Conservation (phyloP, 495 filamentous ascomycete genomes). For the Xylaria scruposa region DNA sequence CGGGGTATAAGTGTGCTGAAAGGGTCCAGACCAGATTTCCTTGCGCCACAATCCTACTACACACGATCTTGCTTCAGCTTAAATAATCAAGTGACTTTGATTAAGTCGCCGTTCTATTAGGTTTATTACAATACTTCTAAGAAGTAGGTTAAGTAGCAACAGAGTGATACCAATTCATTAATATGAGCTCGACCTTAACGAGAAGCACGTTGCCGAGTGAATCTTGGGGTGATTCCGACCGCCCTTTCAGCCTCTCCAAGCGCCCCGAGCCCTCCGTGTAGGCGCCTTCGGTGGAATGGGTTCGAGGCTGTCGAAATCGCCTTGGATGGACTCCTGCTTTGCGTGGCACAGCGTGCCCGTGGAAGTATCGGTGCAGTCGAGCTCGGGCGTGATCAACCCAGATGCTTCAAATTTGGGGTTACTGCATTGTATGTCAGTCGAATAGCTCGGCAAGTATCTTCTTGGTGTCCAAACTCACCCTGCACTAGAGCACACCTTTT, state of each 20-base stretch:
- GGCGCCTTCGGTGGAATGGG: constrained; percentile 14
- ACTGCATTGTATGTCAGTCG: constrained; percentile 12
- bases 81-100: neutral
- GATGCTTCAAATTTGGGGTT: constrained; percentile 12
- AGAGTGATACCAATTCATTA: neutral
- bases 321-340: constrained; percentile 5
- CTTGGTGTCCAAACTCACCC: constrained; percentile 25
- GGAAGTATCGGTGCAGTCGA: constrained; percentile 18
- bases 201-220: neutral
- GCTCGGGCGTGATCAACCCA: constrained; percentile 15
- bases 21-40: neutral
- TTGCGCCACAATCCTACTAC: neutral
- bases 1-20: constrained; percentile 12
- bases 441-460: neutral
- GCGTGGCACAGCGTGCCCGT: constrained; percentile 13
- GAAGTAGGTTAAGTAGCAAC: neutral
- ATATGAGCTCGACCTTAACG: neutral
- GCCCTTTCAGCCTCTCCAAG: neutral
- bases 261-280: neutral
- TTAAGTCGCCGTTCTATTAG: neutral
- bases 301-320: constrained; percentile 21
- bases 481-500: constrained; percentile 35
- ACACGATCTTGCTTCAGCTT: neutral
- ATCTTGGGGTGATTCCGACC: neutral
- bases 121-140: constrained; percentile 14